A percentile compares a stretch with the other conserved stretches of the same genome.
These are phyloP conservation scores for Penicillium parvum DNA, from an alignment of 495 filamentous ascomycete species.

Conservation along the genomic window DNA sequence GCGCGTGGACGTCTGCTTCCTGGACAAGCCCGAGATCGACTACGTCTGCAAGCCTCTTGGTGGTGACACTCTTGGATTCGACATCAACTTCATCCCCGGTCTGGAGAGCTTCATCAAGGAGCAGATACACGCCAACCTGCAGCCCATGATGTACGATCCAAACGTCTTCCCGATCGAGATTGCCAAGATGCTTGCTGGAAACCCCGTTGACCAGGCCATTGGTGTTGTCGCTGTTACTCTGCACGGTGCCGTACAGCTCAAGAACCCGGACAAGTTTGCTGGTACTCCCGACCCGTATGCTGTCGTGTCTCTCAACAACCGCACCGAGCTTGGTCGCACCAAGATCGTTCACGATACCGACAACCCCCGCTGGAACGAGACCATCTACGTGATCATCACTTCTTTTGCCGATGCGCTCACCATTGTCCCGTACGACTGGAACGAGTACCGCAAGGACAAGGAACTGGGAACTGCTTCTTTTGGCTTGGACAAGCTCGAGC, in stretches of 20 bases:
- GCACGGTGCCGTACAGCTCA: conserved; percentile 84
- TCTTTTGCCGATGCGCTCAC: conserved; percentile 83
- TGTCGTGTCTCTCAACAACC: conserved; percentile 78
- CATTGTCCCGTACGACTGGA: conserved; percentile 83
- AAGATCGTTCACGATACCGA: conserved; percentile 80
- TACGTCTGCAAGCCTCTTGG: conserved; percentile 97
- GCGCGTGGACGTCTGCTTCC: conserved; percentile 84
- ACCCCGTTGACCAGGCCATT: conserved; percentile 90
- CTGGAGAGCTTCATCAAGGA: conserved; percentile 91
- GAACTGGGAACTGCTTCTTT: conserved; percentile 86
- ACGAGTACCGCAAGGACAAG: conserved; percentile 94
- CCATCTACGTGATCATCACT: conserved; percentile 87
- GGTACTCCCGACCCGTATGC: conserved; percentile 93
- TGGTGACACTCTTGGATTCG: conserved; percentile 91
- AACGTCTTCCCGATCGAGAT: conserved; percentile 98
- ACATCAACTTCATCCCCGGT: conserved; percentile 98
- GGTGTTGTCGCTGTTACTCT: conserved; percentile 89
- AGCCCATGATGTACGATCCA: conserved; percentile 94
- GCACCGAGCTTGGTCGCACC: conserved; percentile 75
- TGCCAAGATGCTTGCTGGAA: conserved; percentile 97
- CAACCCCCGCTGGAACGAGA: conserved; percentile 94
- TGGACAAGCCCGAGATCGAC: conserved; percentile 72
- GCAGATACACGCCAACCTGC: conserved; percentile 86
- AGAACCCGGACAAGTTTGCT: conserved; percentile 90
- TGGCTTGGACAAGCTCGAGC: conserved; percentile 71